Evolutionary conservation across 1,139 yeast species (phyloP), one percentile per base, ranked within the genome.

Genomic region (Suhomyces terraborum): DNA sequence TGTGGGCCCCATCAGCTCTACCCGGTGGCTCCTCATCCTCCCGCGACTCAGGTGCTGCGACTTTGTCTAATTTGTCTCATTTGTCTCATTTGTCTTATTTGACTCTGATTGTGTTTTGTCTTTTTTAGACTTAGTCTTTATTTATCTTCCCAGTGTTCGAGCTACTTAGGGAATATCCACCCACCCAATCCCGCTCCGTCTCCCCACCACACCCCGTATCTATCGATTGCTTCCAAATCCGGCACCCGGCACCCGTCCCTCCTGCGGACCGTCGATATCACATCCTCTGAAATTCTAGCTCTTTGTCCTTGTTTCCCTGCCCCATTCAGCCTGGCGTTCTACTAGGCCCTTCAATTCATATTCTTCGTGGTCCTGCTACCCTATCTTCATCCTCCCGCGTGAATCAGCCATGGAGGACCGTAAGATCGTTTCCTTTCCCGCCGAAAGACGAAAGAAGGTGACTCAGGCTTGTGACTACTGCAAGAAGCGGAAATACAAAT

Each of bases 401-500:
- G 17, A 24, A 24, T 9, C 19, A 2, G 19, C 22, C 32, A 42
- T 42, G 46, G 45, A 41, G 20, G 46, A 39, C 17, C 40, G 46
- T 10, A 42, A 39, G 22, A 36, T 39, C 21, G 40, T 38, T 9
- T 18, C 41, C 20, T 42, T 43, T 32, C 45, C 48, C 19, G 36
- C 49, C 8, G 54, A 50, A 38, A 35, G 54, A 25, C 41, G 54
- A 25, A 50, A 50, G 47, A 50, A 50, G 44, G 54, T 50, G 27
- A 50, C 54, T 16, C 43, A 47, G 36, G 54, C 54, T 18, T 50
- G 54, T 39, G 54, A 50, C 46, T 50, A 50, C 42, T 50, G 54
- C 46, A 50, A 50, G 47, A 49, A 49, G 38, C 40, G 54, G 8
- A 50, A 50, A 35, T 50, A 46, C 47, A 48, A 55, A 47, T 63